Conservation (phyloP, 257 asterid species). For the Handroanthus guayacan region DNA sequence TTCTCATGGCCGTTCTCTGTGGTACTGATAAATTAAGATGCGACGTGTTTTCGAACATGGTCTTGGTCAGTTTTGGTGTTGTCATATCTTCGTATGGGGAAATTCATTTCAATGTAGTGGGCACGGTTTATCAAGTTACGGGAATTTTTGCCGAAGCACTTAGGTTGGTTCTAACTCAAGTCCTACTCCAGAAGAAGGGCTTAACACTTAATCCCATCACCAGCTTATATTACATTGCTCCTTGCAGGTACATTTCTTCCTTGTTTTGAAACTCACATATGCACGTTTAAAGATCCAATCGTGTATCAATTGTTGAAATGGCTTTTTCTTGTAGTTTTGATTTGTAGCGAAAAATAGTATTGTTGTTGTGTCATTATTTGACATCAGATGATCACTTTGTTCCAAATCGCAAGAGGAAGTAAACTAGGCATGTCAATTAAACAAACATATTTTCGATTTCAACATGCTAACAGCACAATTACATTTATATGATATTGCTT, state of each 20-base stretch:
- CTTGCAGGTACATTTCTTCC: slow-evolving; percentile 83
- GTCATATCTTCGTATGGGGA: slow-evolving; percentile 97
- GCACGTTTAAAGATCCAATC: too few relatives aligned
- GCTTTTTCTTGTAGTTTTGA: too few relatives aligned
- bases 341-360: too few relatives aligned
- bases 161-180: slow-evolving; percentile 96
- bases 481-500: too few relatives aligned
- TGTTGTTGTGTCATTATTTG: too few relatives aligned
- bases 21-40: slow-evolving; percentile 93
- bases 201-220: slow-evolving; percentile 93
- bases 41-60: slow-evolving; percentile 87
- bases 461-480: too few relatives aligned
- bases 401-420: too few relatives aligned
- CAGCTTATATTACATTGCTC: slow-evolving; percentile 97
- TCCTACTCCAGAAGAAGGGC: slow-evolving; percentile 94
- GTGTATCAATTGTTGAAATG: too few relatives aligned
- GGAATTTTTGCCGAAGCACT: slow-evolving; percentile 98
- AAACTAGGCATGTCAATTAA: too few relatives aligned
- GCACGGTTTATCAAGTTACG: slow-evolving; percentile 96
- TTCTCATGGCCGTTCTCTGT: slow-evolving; percentile 90
- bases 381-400: too few relatives aligned
- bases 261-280: slow-evolving; percentile 13
- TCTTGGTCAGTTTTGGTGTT: slow-evolving; percentile 93
- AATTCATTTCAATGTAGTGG: slow-evolving; percentile 93
- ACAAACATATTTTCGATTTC: too few relatives aligned